A percentile compares a stretch with the other conserved stretches of the same genome.
Evolutionary conservation across 768 basidiomycete species (phyloP).

Genomic region (Suillus sp.): DNA sequence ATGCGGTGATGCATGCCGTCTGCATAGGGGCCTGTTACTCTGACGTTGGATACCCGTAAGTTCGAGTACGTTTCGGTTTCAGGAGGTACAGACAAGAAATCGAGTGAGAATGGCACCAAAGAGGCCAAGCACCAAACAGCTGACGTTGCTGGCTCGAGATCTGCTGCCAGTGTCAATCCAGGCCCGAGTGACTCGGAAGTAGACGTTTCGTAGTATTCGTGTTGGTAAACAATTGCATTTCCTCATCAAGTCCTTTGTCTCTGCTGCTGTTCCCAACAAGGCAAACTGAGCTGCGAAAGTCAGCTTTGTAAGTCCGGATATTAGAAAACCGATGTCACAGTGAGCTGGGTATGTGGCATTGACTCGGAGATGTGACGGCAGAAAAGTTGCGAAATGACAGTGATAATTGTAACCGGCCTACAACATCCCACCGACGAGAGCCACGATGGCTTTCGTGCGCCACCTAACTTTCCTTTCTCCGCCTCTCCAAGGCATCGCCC

Average conservation of each 20-base stretch:
- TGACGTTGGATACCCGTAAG: conserved; percentile 81
- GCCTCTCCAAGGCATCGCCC: conserved; percentile 62
- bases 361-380: neutral
- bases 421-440: conserved; percentile 70
- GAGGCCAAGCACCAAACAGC: neutral
- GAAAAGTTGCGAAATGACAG: neutral
- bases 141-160: neutral
- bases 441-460: conserved; percentile 64
- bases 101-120: neutral
- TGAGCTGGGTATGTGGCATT: neutral
- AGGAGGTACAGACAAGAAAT: conserved; percentile 11
- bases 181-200: neutral
- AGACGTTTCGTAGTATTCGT: neutral
- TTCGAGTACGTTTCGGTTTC: conserved; percentile 58
- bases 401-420: conserved; percentile 30
- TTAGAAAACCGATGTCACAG: neutral
- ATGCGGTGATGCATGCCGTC: neutral
- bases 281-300: neutral
- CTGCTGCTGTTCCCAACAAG: neutral
- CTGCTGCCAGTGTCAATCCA: neutral
- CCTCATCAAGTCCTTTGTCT: neutral
- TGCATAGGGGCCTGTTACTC: conserved; percentile 78
- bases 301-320: neutral
- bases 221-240: neutral
- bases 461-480: conserved; percentile 56